Conservation (phyloP, 2,329 filamentous ascomycete species). For the Cordyceps cateniannulata region DNA sequence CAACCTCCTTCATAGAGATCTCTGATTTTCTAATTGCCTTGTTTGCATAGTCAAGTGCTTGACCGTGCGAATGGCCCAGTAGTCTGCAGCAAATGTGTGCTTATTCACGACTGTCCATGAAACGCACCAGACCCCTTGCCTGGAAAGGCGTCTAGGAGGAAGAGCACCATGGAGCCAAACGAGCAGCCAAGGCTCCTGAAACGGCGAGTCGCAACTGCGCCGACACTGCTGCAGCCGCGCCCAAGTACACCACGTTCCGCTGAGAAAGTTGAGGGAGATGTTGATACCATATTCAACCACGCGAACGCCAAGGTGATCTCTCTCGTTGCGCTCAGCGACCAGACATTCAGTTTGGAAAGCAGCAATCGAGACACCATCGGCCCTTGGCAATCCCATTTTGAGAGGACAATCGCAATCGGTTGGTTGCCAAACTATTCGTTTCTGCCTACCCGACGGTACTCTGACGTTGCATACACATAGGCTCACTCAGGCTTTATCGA, state of each 20-base stretch:
- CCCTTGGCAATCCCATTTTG: conserved; percentile 67
- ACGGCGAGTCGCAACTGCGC: conserved; percentile 26
- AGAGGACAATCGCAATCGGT: conserved; percentile 77
- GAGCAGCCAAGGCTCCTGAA: conserved; percentile 1
- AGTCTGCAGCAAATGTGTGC: not conserved
- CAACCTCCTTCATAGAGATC: too few species aligned
- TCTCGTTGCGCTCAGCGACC: conserved; percentile 12
- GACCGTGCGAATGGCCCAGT: not conserved
- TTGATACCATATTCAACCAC: not conserved
- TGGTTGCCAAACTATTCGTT: conserved; percentile 22
- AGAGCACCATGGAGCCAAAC: not conserved
- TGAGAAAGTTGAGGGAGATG: not conserved
- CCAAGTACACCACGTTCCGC: not conserved
- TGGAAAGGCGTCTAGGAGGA: not conserved
- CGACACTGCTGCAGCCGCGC: conserved; percentile 19
- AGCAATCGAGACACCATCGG: conserved; percentile 53
- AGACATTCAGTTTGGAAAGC: conserved; percentile 26
- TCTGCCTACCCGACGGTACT: not conserved
- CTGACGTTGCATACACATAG: conserved; percentile 29
- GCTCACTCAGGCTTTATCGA: conserved; percentile 75
- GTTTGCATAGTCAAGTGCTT: too few species aligned
- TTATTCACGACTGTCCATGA: not conserved
- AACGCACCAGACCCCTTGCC: not conserved
- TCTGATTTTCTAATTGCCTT: too few species aligned
- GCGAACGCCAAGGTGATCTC: conserved; percentile 9